Conservation (phyloP, 2,329 filamentous ascomycete species). For the Penicillium sp. region DNA sequence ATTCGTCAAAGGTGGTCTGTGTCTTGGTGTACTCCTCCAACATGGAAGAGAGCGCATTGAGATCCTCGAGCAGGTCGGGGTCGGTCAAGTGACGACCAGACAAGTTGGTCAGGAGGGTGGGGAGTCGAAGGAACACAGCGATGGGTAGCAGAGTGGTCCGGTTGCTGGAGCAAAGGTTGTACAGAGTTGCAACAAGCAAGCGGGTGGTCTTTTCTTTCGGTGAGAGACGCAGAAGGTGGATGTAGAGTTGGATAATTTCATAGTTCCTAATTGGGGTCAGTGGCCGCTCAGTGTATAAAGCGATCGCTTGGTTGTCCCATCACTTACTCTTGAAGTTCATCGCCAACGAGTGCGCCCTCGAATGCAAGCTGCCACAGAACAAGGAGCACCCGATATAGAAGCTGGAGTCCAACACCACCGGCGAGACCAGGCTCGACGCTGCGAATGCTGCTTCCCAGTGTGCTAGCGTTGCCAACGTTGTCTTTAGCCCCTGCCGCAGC, state of each 20-base stretch:
- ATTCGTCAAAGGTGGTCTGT: constrained; percentile 65
- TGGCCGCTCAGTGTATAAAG: constrained; percentile 10
- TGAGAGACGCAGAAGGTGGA: constrained; percentile 85
- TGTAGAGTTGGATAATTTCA: constrained; percentile 86
- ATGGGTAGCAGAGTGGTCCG: constrained; percentile 69
- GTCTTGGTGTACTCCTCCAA: constrained; percentile 80
- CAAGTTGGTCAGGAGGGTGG: constrained; percentile 57
- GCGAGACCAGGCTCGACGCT: constrained; percentile 61
- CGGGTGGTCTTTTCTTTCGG: constrained; percentile 98
- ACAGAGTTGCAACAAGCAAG: constrained; percentile 80
- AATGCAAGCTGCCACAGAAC: constrained; percentile 98
- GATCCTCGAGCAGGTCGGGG: constrained; percentile 49
- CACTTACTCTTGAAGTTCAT: constrained; percentile 65
- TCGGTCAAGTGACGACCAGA: constrained; percentile 52
- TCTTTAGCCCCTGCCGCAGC: constrained; percentile 72
- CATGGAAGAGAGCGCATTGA: constrained; percentile 56
- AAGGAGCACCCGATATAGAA: constrained; percentile 89
- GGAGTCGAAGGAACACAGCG: constrained; percentile 81
- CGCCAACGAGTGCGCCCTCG: constrained; percentile 67
- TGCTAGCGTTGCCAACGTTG: constrained; percentile 62
- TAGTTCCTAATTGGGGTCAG: constrained; percentile 64
- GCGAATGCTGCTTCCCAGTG: constrained; percentile 59
- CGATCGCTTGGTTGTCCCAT: background rate
- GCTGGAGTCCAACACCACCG: constrained; percentile 84
- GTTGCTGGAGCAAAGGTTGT: constrained; percentile 78